These are phyloP conservation scores for Aplosporella prunicola DNA, from an alignment of 2,329 filamentous ascomycete genomes.

Conservation along the genomic window DNA sequence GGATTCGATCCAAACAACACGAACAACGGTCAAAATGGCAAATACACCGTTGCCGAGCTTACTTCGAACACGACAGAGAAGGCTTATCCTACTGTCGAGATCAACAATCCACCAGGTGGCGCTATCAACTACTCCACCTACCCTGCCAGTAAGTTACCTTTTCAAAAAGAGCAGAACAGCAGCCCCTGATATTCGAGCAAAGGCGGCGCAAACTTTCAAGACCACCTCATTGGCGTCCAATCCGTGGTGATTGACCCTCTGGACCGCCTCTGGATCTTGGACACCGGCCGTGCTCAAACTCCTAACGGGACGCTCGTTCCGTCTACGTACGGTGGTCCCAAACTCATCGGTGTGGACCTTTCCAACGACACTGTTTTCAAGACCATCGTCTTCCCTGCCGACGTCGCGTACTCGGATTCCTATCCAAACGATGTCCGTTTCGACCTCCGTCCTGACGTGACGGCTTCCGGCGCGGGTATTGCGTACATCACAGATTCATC, in stretches of 20 bases:
- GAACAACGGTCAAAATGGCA: slow-evolving; percentile 30
- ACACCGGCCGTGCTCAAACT: slow-evolving; percentile 38
- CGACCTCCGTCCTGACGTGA: slow-evolving; percentile 37
- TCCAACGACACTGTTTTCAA: slow-evolving; percentile 37
- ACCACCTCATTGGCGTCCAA: slow-evolving; percentile 44
- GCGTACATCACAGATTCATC: slow-evolving; percentile 47
- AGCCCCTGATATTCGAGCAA: slow-evolving; percentile 3
- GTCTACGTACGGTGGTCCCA: slow-evolving; percentile 38
- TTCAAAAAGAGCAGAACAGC: slow-evolving; percentile 13
- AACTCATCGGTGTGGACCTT: slow-evolving; percentile 41
- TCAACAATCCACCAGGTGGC: slow-evolving; percentile 42
- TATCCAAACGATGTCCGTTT: slow-evolving; percentile 48
- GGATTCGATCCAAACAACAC: slow-evolving; percentile 42
- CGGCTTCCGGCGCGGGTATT: slow-evolving; percentile 35
- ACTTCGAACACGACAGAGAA: slow-evolving; percentile 34
- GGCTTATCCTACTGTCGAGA: slow-evolving; percentile 33
- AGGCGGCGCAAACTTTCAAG: slow-evolving; percentile 37
- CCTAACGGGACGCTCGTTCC: slow-evolving; percentile 36
- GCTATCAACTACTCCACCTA: slow-evolving; percentile 43
- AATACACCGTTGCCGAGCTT: slow-evolving; percentile 43
- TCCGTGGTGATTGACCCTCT: slow-evolving; percentile 42
- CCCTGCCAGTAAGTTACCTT: slow-evolving; percentile 24
- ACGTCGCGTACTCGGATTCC: slow-evolving; percentile 38
- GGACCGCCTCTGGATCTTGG: slow-evolving; percentile 45
- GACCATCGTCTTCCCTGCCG: slow-evolving; percentile 42